phyloP scores from a whole-genome alignment of 805 yeast species.

The Candida dajiaensis region DNA sequence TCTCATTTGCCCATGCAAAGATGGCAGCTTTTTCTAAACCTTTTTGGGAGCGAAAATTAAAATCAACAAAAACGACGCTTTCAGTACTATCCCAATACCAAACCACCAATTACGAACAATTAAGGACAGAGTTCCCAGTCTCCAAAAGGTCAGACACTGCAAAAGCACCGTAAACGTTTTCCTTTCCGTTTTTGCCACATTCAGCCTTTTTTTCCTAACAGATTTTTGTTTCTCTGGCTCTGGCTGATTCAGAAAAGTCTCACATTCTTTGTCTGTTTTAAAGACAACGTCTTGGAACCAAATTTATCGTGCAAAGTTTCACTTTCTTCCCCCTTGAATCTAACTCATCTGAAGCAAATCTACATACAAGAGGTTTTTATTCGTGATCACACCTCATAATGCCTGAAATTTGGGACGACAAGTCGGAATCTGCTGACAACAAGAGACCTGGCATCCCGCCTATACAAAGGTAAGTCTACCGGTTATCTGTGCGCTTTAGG shows the following conservation, averaged over 20 bases:
- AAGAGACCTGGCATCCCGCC: conserved; percentile 25
- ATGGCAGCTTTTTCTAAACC: not conserved
- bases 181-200: not conserved
- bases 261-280: not conserved
- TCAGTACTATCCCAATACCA: not conserved
- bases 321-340: not conserved
- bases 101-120: not conserved
- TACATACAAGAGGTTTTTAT: not conserved
- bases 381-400: conserved; percentile 3
- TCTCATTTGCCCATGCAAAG: not conserved
- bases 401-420: conserved; percentile 25
- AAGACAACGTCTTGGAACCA: not conserved
- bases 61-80: not conserved
- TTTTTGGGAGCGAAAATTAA: not conserved
- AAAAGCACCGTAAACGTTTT: not conserved
- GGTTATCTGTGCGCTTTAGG: not conserved
- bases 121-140: not conserved
- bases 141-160: not conserved
- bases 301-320: not conserved
- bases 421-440: conserved; percentile 17
- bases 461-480: conserved; percentile 22
- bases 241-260: not conserved
- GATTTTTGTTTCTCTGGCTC: not conserved
- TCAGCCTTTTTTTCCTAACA: not conserved
- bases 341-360: not conserved